A percentile compares a stretch with the other conserved stretches of the same genome.
These are phyloP conservation scores for Escallonia rubra DNA, from an alignment of 129 eudicot species.

Conservation along the genomic window DNA sequence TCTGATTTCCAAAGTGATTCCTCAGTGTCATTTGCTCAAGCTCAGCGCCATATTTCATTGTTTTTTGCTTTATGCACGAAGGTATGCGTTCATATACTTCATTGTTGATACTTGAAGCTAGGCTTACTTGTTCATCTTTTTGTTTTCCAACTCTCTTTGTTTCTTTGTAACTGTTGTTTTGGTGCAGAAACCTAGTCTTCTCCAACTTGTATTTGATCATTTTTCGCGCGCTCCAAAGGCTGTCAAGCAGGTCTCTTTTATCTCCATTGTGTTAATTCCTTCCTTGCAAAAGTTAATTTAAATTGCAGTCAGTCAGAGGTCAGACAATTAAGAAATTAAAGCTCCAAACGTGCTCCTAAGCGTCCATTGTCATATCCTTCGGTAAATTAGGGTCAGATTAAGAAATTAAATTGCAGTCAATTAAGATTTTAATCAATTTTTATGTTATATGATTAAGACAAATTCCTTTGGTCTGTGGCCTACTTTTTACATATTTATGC, in stretches of 20 bases:
- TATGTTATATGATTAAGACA: too few relatives aligned
- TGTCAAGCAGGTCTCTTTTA: constrained; percentile 72
- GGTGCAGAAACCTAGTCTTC: constrained; percentile 82
- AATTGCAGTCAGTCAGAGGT: too few relatives aligned
- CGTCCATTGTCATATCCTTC: too few relatives aligned
- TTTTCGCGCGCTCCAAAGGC: constrained; percentile 65
- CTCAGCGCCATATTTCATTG: constrained; percentile 73
- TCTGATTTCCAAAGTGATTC: constrained; percentile 42
- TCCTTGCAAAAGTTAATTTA: too few relatives aligned
- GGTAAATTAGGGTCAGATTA: too few relatives aligned
- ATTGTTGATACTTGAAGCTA: background rate
- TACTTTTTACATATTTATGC: constrained; percentile 10
- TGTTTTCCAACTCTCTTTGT: background rate
- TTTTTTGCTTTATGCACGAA: constrained; percentile 83
- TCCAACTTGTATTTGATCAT: constrained; percentile 75
- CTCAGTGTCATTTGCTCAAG: constrained; percentile 49
- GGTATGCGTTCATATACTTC: constrained; percentile 36
- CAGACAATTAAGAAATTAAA: too few relatives aligned
- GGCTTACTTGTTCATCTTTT: constrained; percentile 5
- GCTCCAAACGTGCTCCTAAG: too few relatives aligned
- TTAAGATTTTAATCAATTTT: too few relatives aligned
- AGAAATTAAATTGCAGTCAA: too few relatives aligned
- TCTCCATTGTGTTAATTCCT: background rate
- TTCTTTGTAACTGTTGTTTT: background rate
- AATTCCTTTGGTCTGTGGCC: background rate